phyloP scores from a whole-genome alignment of 1,284 basidiomycete species.

The Microbotryomycetes sp. region DNA sequence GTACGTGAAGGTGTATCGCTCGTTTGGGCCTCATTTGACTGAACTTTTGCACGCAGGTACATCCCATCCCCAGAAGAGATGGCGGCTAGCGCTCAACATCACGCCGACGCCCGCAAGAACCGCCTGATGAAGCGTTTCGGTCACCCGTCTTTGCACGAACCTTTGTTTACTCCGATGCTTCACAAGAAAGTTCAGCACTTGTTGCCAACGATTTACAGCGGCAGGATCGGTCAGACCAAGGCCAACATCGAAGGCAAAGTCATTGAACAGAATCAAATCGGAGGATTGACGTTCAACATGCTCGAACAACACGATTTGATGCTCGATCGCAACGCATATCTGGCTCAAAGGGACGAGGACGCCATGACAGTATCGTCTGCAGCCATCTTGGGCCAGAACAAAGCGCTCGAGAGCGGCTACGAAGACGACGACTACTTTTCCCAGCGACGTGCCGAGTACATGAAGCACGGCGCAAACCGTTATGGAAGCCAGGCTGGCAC shows the following conservation, averaged over 20 bases:
- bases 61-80: conserved; percentile 64
- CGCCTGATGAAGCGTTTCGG: conserved; percentile 75
- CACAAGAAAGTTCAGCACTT: conserved; percentile 75
- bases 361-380: not conserved
- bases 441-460: conserved; percentile 15
- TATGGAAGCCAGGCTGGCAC: not conserved
- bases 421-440: conserved; percentile 24
- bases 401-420: not conserved
- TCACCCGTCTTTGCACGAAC: conserved; percentile 63
- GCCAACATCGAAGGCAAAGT: conserved; percentile 62
- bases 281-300: conserved; percentile 42
- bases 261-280: conserved; percentile 64
- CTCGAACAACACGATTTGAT: conserved; percentile 41
- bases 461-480: conserved; percentile 11
- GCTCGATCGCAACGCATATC: conserved; percentile 34
- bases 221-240: conserved; percentile 54
- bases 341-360: conserved; percentile 37
- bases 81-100: conserved; percentile 60
- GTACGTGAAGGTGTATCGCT: conserved; percentile 16
- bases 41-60: conserved; percentile 41
- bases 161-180: conserved; percentile 74
- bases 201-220: conserved; percentile 52
- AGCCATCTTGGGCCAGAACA: not conserved
- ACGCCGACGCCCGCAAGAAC: conserved; percentile 59
- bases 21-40: not conserved